Percentiles rank a stretch among this genome's conserved stretches.
Evolutionary conservation across 1,284 basidiomycete genomes (phyloP).

Genomic region (Erythrobasidium hasegawianum): DNA sequence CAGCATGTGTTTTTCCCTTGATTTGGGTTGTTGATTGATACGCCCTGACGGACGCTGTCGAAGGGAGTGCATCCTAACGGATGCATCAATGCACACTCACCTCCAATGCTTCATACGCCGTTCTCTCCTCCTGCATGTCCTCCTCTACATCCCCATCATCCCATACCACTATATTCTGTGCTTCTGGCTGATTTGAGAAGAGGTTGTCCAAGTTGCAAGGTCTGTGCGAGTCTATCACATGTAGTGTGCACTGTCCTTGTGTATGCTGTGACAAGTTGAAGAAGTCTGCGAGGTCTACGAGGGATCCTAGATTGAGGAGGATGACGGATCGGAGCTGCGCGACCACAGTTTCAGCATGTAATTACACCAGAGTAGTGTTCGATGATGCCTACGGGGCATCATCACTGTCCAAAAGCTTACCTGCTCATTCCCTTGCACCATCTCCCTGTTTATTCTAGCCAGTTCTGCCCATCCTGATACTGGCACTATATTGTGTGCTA

Average conservation of each 20-base stretch:
- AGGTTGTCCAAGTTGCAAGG: slow-evolving; percentile 87
- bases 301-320: slow-evolving; percentile 85
- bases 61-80: background rate
- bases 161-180: slow-evolving; percentile 76
- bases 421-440: slow-evolving; percentile 34
- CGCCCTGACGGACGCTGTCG: no score
- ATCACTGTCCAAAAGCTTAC: background rate
- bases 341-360: no score
- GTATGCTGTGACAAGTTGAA: slow-evolving; percentile 47
- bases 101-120: slow-evolving; percentile 73
- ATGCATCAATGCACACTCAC: slow-evolving; percentile 53
- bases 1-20: no score
- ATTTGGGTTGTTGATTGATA: no score
- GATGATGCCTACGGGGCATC: background rate
- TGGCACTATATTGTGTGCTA: slow-evolving; percentile 86
- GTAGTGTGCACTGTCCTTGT: slow-evolving; percentile 56
- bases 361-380: background rate
- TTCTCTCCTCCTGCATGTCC: slow-evolving; percentile 57
- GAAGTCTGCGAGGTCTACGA: slow-evolving; percentile 70
- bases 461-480: slow-evolving; percentile 79
- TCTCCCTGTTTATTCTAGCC: slow-evolving; percentile 55
- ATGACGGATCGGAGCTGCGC: slow-evolving; percentile 81
- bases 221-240: slow-evolving; percentile 90
- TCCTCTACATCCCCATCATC: slow-evolving; percentile 70
- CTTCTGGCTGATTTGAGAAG: slow-evolving; percentile 57